phyloP scores from a whole-genome alignment of 139 green algal species.

The Chlorella sp. region DNA sequence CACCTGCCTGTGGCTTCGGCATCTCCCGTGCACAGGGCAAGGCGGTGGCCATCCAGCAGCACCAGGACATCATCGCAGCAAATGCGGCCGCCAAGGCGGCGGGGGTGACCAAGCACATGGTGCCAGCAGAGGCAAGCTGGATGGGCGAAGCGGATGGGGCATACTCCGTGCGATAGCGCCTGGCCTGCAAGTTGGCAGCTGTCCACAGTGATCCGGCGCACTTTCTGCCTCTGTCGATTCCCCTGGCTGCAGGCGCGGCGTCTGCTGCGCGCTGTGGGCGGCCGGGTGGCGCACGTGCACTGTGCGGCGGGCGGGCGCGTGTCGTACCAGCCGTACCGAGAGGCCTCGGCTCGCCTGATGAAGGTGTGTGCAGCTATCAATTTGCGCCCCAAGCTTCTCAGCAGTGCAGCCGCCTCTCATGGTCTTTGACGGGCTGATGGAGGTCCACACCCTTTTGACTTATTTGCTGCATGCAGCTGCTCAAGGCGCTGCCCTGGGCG shows the following conservation, averaged over 20 bases:
- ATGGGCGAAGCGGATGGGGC: neutral
- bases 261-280: slow-evolving; percentile 51
- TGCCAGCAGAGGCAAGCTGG: slow-evolving; percentile 51
- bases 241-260: slow-evolving; percentile 53
- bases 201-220: no score
- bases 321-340: slow-evolving; percentile 64
- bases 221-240: no score
- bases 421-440: no score
- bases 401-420: no score
- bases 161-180: no score
- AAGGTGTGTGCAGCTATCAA: neutral
- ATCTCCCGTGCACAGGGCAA: slow-evolving; percentile 33
- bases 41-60: slow-evolving; percentile 72
- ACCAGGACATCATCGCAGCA: slow-evolving; percentile 69
- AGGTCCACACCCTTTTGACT: no score
- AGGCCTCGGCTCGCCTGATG: neutral
- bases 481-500: slow-evolving; percentile 22
- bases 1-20: no score
- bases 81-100: slow-evolving; percentile 54
- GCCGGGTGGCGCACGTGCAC: slow-evolving; percentile 61
- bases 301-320: slow-evolving; percentile 57
- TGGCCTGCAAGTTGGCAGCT: no score
- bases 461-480: slow-evolving; percentile 43
- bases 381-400: no score
- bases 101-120: slow-evolving; percentile 73